Percentiles rank a stretch among this genome's conserved stretches.
Conservation (phyloP, 345 rosid genomes). For the Acer yangbiense region DNA sequence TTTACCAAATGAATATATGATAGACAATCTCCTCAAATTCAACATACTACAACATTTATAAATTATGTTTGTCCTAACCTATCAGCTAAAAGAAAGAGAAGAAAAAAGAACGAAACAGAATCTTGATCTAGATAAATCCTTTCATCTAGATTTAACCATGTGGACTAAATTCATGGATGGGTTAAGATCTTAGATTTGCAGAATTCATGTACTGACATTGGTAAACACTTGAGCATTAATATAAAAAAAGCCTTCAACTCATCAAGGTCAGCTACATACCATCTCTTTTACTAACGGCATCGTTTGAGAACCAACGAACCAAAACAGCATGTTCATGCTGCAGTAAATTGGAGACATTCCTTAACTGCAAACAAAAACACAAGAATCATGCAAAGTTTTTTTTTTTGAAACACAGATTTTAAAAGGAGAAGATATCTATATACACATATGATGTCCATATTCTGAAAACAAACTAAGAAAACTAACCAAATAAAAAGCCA, state of each 20-base stretch:
- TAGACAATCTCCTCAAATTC: neutral
- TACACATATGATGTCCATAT: no score
- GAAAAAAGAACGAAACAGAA: neutral
- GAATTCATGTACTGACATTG: neutral
- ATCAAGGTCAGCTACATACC: constrained; percentile 39
- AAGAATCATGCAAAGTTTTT: neutral
- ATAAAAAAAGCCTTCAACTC: neutral
- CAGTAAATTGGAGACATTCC: constrained; percentile 50
- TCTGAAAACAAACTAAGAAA: neutral
- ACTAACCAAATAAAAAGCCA: neutral
- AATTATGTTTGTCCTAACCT: neutral
- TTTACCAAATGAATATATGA: neutral
- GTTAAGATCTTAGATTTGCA: neutral
- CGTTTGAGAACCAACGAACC: constrained; percentile 63
- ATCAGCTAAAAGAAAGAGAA: neutral
- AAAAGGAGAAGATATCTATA: no score
- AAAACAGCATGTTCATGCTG: constrained; percentile 51
- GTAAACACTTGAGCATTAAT: neutral
- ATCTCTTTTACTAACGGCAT: constrained; percentile 40
- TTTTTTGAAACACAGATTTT: no score
- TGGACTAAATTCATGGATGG: neutral
- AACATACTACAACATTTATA: neutral
- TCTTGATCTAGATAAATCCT: neutral
- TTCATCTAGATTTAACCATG: neutral
- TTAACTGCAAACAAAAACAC: constrained; percentile 46